A percentile compares a stretch with the other conserved stretches of the same genome.
These are phyloP conservation scores for Paramecium pentaurelia DNA, from an alignment of 73 alveolate species.

Conservation along the genomic window DNA sequence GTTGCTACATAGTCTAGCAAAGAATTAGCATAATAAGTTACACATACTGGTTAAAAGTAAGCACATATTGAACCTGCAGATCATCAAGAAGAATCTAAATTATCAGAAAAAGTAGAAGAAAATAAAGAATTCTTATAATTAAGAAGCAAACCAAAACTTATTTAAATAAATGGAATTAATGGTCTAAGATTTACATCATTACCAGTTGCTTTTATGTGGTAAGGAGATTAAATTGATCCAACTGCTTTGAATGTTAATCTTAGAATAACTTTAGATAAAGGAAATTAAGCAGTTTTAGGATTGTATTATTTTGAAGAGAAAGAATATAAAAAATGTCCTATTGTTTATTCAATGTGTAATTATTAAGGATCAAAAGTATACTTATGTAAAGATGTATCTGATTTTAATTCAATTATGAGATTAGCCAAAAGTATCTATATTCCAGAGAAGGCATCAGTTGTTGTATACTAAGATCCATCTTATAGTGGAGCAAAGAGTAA, in stretches of 20 bases:
- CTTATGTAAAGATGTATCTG: constrained; percentile 39
- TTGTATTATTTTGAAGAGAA: constrained; percentile 31
- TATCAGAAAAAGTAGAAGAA: neutral
- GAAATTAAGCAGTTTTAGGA: constrained; percentile 31
- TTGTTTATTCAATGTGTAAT: constrained; percentile 8
- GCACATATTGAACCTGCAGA: constrained; percentile 5
- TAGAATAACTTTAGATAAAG: constrained; percentile 41
- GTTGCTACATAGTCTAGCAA: constrained; percentile 38
- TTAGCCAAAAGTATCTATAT: constrained; percentile 19
- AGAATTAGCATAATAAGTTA: constrained; percentile 32
- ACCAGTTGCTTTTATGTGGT: constrained; percentile 34
- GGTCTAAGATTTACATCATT: constrained; percentile 11
- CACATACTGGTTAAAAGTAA: constrained; percentile 9
- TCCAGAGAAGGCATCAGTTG: constrained; percentile 23
- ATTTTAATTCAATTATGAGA: neutral
- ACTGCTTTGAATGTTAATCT: constrained; percentile 40
- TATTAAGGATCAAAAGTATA: constrained; percentile 2
- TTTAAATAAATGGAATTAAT: constrained; percentile 33
- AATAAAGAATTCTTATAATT: neutral
- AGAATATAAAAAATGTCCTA: constrained; percentile 43
- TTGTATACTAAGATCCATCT: neutral
- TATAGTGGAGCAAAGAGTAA: constrained; percentile 41
- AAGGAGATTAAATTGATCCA: constrained; percentile 48
- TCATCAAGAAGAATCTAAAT: neutral
- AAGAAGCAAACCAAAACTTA: constrained; percentile 2